Conservation (phyloP, 2,329 filamentous ascomycete genomes). For the Colletotrichum lupini region DNA sequence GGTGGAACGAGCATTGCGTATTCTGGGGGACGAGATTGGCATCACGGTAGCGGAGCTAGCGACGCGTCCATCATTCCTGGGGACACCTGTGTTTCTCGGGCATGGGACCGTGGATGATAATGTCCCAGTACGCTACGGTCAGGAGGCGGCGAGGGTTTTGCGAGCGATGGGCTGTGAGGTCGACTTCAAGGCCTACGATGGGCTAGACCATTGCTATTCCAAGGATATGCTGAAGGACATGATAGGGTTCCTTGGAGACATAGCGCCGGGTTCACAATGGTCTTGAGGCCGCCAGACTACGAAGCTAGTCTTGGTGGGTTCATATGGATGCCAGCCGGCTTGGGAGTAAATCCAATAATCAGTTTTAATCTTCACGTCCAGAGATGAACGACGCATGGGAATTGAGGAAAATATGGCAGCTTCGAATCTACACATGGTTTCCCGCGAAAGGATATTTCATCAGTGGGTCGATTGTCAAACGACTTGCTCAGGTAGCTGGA, state of each 20-base stretch:
- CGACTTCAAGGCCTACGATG: slow-evolving; percentile 51
- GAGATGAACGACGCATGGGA: background rate
- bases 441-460: background rate
- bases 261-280: too few species aligned
- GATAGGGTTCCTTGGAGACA: slow-evolving; percentile 42
- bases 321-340: background rate
- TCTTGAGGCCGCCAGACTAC: background rate
- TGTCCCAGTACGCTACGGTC: slow-evolving; percentile 50
- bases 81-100: slow-evolving; percentile 56
- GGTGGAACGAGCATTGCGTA: background rate
- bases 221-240: slow-evolving; percentile 53
- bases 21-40: slow-evolving; percentile 14
- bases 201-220: slow-evolving; percentile 58
- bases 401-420: background rate
- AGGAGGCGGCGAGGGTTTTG: slow-evolving; percentile 48
- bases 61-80: slow-evolving; percentile 31
- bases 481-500: background rate
- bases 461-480: background rate
- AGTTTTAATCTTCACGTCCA: background rate
- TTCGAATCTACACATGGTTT: background rate
- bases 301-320: background rate
- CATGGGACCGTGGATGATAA: slow-evolving; percentile 56
- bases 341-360: background rate
- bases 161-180: slow-evolving; percentile 46
- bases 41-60: slow-evolving; percentile 7